A percentile compares a stretch with the other conserved stretches of the same genome.
Evolutionary conservation across 768 basidiomycete genomes (phyloP).

Genomic region (Tubosaeta brunneosetosa): DNA sequence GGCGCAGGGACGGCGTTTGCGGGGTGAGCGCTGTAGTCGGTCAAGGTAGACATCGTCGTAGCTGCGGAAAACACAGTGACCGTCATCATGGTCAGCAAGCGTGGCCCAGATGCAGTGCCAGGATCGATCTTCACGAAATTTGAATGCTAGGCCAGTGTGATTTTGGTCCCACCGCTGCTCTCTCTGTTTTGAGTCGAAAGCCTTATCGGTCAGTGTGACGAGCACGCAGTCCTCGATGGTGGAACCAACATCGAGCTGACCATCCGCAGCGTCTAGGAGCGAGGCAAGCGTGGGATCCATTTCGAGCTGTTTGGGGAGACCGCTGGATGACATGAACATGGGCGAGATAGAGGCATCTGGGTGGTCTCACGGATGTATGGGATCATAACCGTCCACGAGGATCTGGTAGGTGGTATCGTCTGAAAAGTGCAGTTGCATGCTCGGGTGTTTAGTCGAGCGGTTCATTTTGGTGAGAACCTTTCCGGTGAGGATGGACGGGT

Average conservation of each 20-base stretch:
- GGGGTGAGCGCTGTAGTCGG: slow-evolving; percentile 39
- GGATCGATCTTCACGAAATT: slow-evolving; percentile 41
- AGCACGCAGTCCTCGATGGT: slow-evolving; percentile 50
- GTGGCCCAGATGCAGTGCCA: slow-evolving; percentile 70
- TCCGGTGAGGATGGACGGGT: slow-evolving; percentile 41
- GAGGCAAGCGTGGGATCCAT: slow-evolving; percentile 41
- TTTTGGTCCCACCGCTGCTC: slow-evolving; percentile 34
- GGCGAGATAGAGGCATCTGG: background rate
- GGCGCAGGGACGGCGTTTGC: slow-evolving; percentile 28
- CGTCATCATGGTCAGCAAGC: slow-evolving; percentile 47
- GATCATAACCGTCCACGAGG: slow-evolving; percentile 62
- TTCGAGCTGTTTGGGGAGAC: slow-evolving; percentile 58
- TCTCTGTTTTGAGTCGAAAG: slow-evolving; percentile 40
- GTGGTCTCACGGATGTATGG: slow-evolving; percentile 36
- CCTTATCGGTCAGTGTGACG: slow-evolving; percentile 54
- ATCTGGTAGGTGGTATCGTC: slow-evolving; percentile 44
- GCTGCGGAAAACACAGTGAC: slow-evolving; percentile 48
- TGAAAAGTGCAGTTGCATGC: slow-evolving; percentile 43
- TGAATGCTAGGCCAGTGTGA: slow-evolving; percentile 45
- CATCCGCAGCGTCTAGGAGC: slow-evolving; percentile 38
- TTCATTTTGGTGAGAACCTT: slow-evolving; percentile 39
- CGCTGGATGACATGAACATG: slow-evolving; percentile 21
- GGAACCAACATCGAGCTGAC: slow-evolving; percentile 31
- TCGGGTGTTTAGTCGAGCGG: slow-evolving; percentile 42
- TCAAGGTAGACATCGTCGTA: slow-evolving; percentile 60